Evolutionary conservation across 805 yeast species (phyloP), one percentile per base, ranked within the genome.

Genomic region (Wickerhamiella sorbophila): DNA sequence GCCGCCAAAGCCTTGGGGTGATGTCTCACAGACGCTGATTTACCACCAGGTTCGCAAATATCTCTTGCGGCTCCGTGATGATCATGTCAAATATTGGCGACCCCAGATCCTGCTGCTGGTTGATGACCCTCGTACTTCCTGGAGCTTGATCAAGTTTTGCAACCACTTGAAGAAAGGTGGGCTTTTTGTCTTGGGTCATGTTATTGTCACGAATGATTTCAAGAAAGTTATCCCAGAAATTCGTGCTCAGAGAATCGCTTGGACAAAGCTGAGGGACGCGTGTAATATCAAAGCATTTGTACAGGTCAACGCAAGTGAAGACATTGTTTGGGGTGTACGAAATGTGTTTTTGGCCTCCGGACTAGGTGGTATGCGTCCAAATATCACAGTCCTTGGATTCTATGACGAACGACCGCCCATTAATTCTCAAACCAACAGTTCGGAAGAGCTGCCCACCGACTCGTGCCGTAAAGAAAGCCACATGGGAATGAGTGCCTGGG

Each of bases 1-100:
- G 9, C 95, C 96, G 1, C 96, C 98, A 4, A 86, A 85, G 56
- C 81, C 87, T 27, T 91, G 95, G 87, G 99, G 99, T 29, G 99
- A 91, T 61, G 96, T 91, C 19, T 87, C 97, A 2, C 98, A 91
- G 60, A 75, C 87, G 33, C 69, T 91, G 46, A 88, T 91, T 39
- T 91, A 91, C 59, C 98, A 91, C 57, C 99, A 91, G 61, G 97
- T 91, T 9, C 67, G 99, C 50, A 91, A 91, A 57, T 91, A 91
- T 55, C 64, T 85, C 35, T 63, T 91, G 45, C 67, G 94, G 41
- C 66, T 88, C 34, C 73, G 85, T 45, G 85, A 85, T 52, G 95
- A 91, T 54, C 93, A 88, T 57, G 95, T 91, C 40, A 91, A 91
- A 61, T 91, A 87, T 58, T 91, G 99, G 98, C 70, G 99, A 52